Base-by-base conservation (phyloP, 2,329 filamentous ascomycete species). In the Fusarium denticulatum region DNA sequence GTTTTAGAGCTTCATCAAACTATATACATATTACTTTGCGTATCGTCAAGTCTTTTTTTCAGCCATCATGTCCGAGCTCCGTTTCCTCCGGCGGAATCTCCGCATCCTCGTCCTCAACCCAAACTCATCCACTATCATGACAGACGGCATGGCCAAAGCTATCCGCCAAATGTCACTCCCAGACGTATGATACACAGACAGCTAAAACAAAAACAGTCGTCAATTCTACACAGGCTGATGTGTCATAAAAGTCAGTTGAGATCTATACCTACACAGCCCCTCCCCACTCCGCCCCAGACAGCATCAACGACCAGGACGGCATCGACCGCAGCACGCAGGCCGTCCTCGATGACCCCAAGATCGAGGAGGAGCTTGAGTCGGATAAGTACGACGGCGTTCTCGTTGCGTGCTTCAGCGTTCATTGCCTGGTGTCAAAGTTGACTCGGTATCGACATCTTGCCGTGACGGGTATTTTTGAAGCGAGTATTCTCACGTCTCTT, bases 401-500 rank as follows among this genome's bases (percentile, higher is more conserved):
- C 2, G 88, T 98, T 5, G 95, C 95, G 26, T 98, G 96, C 83
- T 98, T 94, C 84, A 96, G 93, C 67, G 90, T 93, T 3, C 95
- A 98, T 79, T 91, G 93, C 0, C 87, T 98, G 0, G 93, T 97
- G 1, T 81, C 85, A 0, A 81, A 87, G 55, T 83, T 97, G 20
- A 81, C 85, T 18, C 72, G 79, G 3, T 66, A 77, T 80, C 59
- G 82, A 34, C 69, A 76, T 26, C 69, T 77, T 10, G 72, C 79
- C 11, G 77, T 83, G 18, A 81, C 77, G 11, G 95, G 96, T 11
- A 97, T 98, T 63, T 96, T 98, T 78, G 95, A 98, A 82, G 93
- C 94, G 2, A 94, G 92, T 77, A 86, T 97, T 20, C 84, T 91
- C 6, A 85, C 90, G 0, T 88, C 90, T 5, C 79, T 95, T 15